A percentile compares a stretch with the other conserved stretches of the same genome.
phyloP scores from a whole-genome alignment of 1,284 basidiomycete species.

The Tremellales sp. region DNA sequence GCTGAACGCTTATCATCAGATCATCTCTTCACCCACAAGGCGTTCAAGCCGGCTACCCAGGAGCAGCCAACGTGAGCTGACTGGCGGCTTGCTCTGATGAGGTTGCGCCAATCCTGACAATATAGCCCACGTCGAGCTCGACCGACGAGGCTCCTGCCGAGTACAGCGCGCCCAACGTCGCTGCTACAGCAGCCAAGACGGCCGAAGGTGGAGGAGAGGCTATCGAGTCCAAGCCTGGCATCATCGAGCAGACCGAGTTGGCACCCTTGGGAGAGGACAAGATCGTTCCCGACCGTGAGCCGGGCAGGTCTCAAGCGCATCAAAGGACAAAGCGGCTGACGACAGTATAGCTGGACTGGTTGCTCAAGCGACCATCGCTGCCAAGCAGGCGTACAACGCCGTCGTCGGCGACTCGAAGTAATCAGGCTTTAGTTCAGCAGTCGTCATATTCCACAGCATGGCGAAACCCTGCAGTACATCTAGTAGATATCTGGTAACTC shows the following conservation, averaged over 20 bases:
- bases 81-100: neutral
- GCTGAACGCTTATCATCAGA: slow-evolving; percentile 5
- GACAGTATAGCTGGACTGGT: slow-evolving; percentile 16
- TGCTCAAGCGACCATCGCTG: slow-evolving; percentile 16
- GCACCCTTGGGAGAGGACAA: slow-evolving; percentile 27
- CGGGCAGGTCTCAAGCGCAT: neutral
- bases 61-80: slow-evolving; percentile 14
- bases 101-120: neutral
- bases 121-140: neutral
- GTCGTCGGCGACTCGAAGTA: slow-evolving; percentile 17
- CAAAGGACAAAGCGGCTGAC: neutral
- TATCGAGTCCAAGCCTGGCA: slow-evolving; percentile 17
- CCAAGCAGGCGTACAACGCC: slow-evolving; percentile 19
- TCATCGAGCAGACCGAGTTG: slow-evolving; percentile 24
- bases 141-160: neutral
- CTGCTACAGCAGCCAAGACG: neutral
- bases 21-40: slow-evolving; percentile 11
- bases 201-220: slow-evolving; percentile 2
- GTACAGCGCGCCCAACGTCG: neutral
- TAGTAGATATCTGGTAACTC: too few relatives aligned
- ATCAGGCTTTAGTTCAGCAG: too few relatives aligned
- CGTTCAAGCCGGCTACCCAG: slow-evolving; percentile 13
- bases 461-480: too few relatives aligned
- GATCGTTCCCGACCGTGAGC: slow-evolving; percentile 4
- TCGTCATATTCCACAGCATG: too few relatives aligned